These are phyloP conservation scores for Kurtzmaniella quercitrusa DNA, from an alignment of 1,139 yeast genomes.

Conservation along the genomic window DNA sequence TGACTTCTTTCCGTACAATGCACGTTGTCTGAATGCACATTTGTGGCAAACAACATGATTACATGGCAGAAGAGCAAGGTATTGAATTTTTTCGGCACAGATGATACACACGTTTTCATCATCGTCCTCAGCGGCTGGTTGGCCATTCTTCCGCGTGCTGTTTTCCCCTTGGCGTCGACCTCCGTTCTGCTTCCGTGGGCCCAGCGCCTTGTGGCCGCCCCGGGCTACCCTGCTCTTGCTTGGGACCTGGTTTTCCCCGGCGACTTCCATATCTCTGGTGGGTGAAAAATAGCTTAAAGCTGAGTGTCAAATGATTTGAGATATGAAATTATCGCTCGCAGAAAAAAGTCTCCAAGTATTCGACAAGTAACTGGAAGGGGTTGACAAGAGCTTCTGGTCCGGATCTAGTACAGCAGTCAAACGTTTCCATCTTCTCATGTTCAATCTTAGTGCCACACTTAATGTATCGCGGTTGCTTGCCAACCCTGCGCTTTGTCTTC, in stretches of 20 bases:
- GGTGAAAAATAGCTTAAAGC: neutral
- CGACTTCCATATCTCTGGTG: neutral
- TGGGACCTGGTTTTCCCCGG: neutral
- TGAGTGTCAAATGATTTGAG: neutral
- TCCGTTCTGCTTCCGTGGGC: neutral
- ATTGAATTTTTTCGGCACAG: conserved; percentile 69
- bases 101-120: conserved; percentile 60
- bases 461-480: conserved; percentile 57
- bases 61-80: conserved; percentile 75
- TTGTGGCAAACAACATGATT: conserved; percentile 79
- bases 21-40: conserved; percentile 82
- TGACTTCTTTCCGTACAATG: conserved; percentile 63
- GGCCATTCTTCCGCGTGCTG: conserved; percentile 4
- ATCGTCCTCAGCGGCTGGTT: conserved; percentile 7
- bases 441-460: conserved; percentile 71
- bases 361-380: too few relatives aligned
- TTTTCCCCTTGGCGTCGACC: neutral
- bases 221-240: neutral
- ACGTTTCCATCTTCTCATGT: too few relatives aligned
- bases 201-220: neutral
- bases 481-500: conserved; percentile 67
- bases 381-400: too few relatives aligned
- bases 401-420: too few relatives aligned
- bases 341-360: neutral
- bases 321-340: neutral